Conservation (phyloP, 495 filamentous ascomycete species). For the Aspergillus steynii region DNA sequence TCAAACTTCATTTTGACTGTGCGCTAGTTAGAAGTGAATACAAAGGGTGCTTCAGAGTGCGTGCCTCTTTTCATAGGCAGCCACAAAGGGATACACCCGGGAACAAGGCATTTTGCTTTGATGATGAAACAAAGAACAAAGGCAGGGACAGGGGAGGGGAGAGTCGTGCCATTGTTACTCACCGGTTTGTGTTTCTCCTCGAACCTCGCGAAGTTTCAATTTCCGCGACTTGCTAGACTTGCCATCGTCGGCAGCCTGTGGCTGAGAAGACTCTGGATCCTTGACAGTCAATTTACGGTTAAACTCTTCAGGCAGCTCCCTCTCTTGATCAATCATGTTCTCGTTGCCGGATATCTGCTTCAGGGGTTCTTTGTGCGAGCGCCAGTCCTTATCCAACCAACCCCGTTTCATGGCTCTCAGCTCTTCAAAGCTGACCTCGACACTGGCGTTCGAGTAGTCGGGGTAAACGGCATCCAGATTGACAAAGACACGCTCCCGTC, state of each 20-base stretch:
- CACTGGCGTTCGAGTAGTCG: constrained; percentile 60
- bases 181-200: constrained; percentile 81
- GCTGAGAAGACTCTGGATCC: constrained; percentile 17
- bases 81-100: background rate
- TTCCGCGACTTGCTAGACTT: constrained; percentile 53
- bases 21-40: constrained; percentile 21
- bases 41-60: background rate
- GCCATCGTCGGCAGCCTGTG: constrained; percentile 25
- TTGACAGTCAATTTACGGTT: constrained; percentile 31
- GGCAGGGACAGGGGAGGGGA: constrained; percentile 7
- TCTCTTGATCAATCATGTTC: constrained; percentile 20
- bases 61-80: background rate
- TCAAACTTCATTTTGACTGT: constrained; percentile 89
- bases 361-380: constrained; percentile 37
- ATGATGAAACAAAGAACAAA: background rate
- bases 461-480: constrained; percentile 84
- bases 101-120: background rate
- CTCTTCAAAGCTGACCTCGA: constrained; percentile 88
- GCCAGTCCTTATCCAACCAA: constrained; percentile 74
- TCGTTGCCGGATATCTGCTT: constrained; percentile 42
- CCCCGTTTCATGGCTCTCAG: constrained; percentile 76
- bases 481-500: constrained; percentile 81
- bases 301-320: constrained; percentile 27
- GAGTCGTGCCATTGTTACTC: constrained; percentile 23
- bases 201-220: constrained; percentile 75